Percentiles rank a stretch among this genome's conserved stretches.
phyloP scores from a whole-genome alignment of 2,329 filamentous ascomycete species.

The Fusarium sp. region DNA sequence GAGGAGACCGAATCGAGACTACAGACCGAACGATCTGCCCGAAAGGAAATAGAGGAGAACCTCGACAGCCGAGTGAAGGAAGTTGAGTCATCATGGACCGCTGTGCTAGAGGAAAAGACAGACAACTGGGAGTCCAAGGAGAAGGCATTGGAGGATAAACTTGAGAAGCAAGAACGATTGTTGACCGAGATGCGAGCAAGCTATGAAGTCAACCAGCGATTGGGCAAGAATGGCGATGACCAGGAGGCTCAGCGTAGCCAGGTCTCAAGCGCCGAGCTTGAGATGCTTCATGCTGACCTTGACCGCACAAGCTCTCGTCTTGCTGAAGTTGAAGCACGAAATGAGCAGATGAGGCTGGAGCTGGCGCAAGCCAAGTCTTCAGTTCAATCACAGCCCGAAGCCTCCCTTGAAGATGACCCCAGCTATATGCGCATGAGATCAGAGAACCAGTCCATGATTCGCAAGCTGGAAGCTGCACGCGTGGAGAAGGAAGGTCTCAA shows the following conservation, averaged over 20 bases:
- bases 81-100: conserved; percentile 87
- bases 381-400: conserved; percentile 65
- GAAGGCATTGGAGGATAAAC: conserved; percentile 86
- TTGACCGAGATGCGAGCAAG: conserved; percentile 95
- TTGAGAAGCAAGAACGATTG: conserved; percentile 90
- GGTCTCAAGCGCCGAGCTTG: conserved; percentile 86
- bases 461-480: conserved; percentile 82
- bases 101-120: conserved; percentile 89
- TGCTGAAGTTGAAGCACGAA: conserved; percentile 90
- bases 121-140: conserved; percentile 98
- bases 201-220: conserved; percentile 92
- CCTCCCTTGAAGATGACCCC: conserved; percentile 84
- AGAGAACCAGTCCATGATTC: conserved; percentile 89
- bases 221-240: conserved; percentile 75
- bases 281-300: conserved; percentile 89
- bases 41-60: conserved; percentile 77
- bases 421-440: conserved; percentile 85
- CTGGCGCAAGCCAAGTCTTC: conserved; percentile 84
- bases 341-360: conserved; percentile 90
- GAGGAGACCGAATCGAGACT: conserved; percentile 82
- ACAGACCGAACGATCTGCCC: conserved; percentile 76
- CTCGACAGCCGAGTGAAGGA: conserved; percentile 85
- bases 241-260: conserved; percentile 66
- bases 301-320: conserved; percentile 87
- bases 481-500: conserved; percentile 85